Base-by-base conservation (phyloP, 129 eudicot species). In the Saussurea involucrata region DNA sequence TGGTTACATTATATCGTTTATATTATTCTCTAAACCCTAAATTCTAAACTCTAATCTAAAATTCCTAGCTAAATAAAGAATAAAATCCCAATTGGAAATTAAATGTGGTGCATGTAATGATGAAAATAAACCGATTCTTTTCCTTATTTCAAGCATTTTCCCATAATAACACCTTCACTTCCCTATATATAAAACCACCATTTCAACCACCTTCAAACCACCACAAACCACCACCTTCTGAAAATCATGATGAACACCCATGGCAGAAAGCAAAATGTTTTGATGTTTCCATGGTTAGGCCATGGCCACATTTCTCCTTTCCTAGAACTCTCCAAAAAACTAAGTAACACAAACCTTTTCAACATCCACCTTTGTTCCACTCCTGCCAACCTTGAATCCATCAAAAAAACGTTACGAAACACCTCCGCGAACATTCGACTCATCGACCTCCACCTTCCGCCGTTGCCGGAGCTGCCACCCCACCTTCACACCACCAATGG, bases 231-330 rank as follows among this genome's bases (percentile, higher is more conserved):
- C 69, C 79, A 49, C 60, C 60, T 15, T 49, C 21, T 46, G 1
- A 3, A 3, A 46, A 46, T 15, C 58, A 46, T 13, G 60, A 49
- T 49, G 60, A 49, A 49, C 60, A 49, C 0, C 60, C 6, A 49
- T 49, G 60, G 22, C 22, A 49, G 21, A 49, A 49, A 49, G 60
- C 21, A 49, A 17, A 49, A 49, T 5, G 20, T 76, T 46, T 53
- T 76, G 17, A 76, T 76, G 80, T 29, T 76, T 18, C 80, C 80
- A 44, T 76, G 80, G 80, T 67, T 76, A 57, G 80, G 78, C 69
- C 85, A 82, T 34, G 85, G 85, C 0, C 85, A 82, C 69, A 57
- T 82, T 63, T 82, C 85, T 4, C 85, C 82, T 9, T 82, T 76
- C 78, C 53, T 82, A 25, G 82, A 76, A 67, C 70, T 82, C 72